phyloP scores from a whole-genome alignment of 805 yeast species.

The Hanseniaspora guilliermondii region DNA sequence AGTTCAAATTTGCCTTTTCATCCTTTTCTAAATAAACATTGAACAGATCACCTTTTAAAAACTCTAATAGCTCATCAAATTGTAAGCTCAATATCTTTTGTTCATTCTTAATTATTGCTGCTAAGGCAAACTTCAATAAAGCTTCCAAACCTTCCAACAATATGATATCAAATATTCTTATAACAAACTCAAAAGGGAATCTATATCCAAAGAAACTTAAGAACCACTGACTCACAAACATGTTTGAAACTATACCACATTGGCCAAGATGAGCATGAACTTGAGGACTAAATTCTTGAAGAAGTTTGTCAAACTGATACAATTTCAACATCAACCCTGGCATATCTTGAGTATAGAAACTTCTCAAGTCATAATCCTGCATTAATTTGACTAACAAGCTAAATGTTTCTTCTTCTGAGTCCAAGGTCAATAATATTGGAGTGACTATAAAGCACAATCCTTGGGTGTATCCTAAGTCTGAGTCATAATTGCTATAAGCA shows the following conservation, averaged over 20 bases:
- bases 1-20: background rate
- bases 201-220: constrained; percentile 88
- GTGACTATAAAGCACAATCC: constrained; percentile 92
- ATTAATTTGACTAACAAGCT: constrained; percentile 67
- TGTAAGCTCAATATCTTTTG: constrained; percentile 43
- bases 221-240: constrained; percentile 98
- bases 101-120: constrained; percentile 61
- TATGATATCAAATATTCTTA: constrained; percentile 76
- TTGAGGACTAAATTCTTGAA: constrained; percentile 65
- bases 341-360: constrained; percentile 77
- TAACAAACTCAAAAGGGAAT: constrained; percentile 79
- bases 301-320: constrained; percentile 78
- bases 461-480: constrained; percentile 94
- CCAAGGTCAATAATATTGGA: constrained; percentile 65
- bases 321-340: constrained; percentile 76
- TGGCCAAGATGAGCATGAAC: constrained; percentile 63
- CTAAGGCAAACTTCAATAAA: constrained; percentile 69
- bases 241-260: constrained; percentile 80
- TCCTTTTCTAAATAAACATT: constrained; percentile 23
- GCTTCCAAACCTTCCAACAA: constrained; percentile 88
- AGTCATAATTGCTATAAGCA: constrained; percentile 74
- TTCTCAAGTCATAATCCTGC: constrained; percentile 73
- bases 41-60: constrained; percentile 68
- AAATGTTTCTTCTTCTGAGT: constrained; percentile 66
- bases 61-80: constrained; percentile 68